A percentile compares a stretch with the other conserved stretches of the same genome.
Evolutionary conservation across 2,329 filamentous ascomycete genomes (phyloP).

Genomic region (Leptographium galeiforme): DNA sequence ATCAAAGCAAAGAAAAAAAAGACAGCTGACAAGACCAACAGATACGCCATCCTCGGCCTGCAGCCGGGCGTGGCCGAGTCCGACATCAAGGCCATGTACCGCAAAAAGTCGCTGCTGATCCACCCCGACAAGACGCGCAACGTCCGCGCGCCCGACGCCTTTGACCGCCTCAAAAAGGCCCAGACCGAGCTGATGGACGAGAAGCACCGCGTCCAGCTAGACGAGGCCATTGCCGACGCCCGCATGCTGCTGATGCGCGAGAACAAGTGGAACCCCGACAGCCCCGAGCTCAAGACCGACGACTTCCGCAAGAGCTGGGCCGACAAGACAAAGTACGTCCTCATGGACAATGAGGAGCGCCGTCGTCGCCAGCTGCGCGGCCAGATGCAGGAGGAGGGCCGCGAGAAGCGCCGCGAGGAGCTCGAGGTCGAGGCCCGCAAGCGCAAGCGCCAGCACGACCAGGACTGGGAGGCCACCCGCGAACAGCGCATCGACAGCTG

Average conservation of each 20-base stretch:
- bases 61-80: conserved; percentile 90
- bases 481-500: conserved; percentile 89
- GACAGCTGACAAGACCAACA: conserved; percentile 16
- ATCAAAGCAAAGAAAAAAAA: too few relatives aligned
- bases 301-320: conserved; percentile 79
- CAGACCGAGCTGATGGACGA: conserved; percentile 87
- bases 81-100: conserved; percentile 89
- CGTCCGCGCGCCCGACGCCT: conserved; percentile 80
- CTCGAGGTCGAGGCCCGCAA: conserved; percentile 71
- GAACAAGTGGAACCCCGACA: conserved; percentile 84
- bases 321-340: conserved; percentile 76
- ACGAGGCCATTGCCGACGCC: conserved; percentile 92
- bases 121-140: conserved; percentile 97
- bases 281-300: conserved; percentile 69
- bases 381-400: conserved; percentile 90
- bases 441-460: conserved; percentile 80
- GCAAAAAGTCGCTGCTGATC: conserved; percentile 96
- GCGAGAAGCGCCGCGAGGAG: conserved; percentile 74
- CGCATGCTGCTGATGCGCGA: conserved; percentile 91
- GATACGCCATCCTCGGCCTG: conserved; percentile 88
- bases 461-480: conserved; percentile 87
- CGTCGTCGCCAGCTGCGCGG: conserved; percentile 77
- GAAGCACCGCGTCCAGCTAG: conserved; percentile 72
- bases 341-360: conserved; percentile 85
- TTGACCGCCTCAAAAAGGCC: conserved; percentile 91